phyloP scores from a whole-genome alignment of 176 grass and related monocot genomes.

The Ampelocalamus luodianensis region DNA sequence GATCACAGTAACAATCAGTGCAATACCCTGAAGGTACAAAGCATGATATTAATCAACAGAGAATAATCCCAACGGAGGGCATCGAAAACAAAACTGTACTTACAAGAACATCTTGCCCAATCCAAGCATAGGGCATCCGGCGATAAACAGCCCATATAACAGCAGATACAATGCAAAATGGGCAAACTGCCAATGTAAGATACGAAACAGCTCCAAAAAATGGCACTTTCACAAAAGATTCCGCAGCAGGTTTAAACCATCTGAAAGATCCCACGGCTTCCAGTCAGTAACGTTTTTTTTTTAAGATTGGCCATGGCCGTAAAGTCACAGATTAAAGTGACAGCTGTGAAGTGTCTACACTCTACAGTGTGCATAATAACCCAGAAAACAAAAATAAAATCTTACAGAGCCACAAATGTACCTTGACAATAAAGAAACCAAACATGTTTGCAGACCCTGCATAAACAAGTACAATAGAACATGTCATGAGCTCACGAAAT shows the following conservation, averaged over 20 bases:
- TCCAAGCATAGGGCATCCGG: constrained; percentile 70
- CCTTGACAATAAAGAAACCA: constrained; percentile 95
- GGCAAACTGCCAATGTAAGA: constrained; percentile 81
- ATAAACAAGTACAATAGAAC: constrained; percentile 35
- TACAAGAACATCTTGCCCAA: constrained; percentile 99
- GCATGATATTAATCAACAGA: constrained; percentile 12
- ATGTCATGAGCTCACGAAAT: constrained; percentile 39
- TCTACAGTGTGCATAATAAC: constrained; percentile 29
- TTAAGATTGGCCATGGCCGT: neutral
- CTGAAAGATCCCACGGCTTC: constrained; percentile 56
- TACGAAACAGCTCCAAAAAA: constrained; percentile 92
- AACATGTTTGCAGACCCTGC: constrained; percentile 96
- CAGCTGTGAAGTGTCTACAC: constrained; percentile 15
- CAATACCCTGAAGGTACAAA: constrained; percentile 66
- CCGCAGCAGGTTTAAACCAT: constrained; percentile 85
- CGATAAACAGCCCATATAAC: constrained; percentile 85
- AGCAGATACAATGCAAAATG: constrained; percentile 80
- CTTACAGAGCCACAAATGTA: constrained; percentile 41
- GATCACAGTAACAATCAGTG: constrained; percentile 90
- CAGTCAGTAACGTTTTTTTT: constrained; percentile 23
- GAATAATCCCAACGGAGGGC: constrained; percentile 32
- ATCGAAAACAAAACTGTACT: constrained; percentile 28
- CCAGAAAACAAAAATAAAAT: constrained; percentile 32
- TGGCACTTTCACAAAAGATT: constrained; percentile 85
- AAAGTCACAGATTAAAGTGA: constrained; percentile 25